phyloP scores from a whole-genome alignment of 23 red algal genomes.

The Gracilaria gracilis region DNA sequence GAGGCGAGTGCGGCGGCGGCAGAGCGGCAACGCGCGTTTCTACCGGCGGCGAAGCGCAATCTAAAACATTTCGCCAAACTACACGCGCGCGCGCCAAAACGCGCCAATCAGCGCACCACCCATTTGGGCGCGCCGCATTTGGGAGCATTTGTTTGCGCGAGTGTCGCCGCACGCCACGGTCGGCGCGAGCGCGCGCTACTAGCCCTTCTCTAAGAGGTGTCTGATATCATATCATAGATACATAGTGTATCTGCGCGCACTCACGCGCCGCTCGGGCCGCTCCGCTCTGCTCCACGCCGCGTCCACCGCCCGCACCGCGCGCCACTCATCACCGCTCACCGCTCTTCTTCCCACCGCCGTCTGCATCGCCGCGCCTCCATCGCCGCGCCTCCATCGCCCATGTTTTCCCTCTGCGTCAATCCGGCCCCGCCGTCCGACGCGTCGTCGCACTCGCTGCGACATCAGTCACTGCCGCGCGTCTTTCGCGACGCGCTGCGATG shows the following conservation, averaged over 20 bases:
- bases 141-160: no score
- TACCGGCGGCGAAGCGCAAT: background rate
- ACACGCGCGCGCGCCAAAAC: background rate
- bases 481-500: constrained; percentile 24
- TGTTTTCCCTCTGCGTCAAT: constrained; percentile 13
- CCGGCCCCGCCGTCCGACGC: background rate
- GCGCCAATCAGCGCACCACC: constrained; percentile 14
- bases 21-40: background rate
- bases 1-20: background rate
- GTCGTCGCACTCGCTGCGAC: background rate
- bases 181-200: background rate
- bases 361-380: background rate
- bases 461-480: background rate
- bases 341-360: background rate
- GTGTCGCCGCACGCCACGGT: no score
- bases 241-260: background rate
- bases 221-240: no score
- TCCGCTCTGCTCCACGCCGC: background rate
- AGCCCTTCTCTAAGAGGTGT: no score
- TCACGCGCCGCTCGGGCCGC: background rate
- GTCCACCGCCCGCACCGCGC: constrained; percentile 10
- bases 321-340: background rate
- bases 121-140: no score
- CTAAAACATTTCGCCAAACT: constrained; percentile 31
- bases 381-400: background rate